phyloP scores from a whole-genome alignment of 2,329 filamentous ascomycete species.

The Fusarium sublunatum region DNA sequence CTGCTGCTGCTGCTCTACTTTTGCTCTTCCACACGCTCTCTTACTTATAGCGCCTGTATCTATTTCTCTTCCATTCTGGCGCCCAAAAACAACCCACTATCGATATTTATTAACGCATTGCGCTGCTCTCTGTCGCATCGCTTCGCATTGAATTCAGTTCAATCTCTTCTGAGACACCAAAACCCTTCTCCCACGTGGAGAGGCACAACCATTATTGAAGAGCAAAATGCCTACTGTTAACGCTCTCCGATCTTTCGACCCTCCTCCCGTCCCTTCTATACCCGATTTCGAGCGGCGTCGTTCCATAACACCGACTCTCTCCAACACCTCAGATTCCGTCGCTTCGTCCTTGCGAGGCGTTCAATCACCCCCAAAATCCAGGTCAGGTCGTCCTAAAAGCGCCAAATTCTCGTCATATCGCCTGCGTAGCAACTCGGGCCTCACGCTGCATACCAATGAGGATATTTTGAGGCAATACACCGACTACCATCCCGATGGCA shows the following conservation, averaged over 20 bases:
- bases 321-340: conserved; percentile 32
- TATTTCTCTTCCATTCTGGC: not conserved
- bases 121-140: conserved; percentile 17
- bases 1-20: not conserved
- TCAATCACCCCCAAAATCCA: conserved; percentile 38
- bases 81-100: conserved; percentile 1
- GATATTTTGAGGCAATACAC: conserved; percentile 59
- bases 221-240: conserved; percentile 43
- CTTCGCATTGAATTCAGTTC: conserved; percentile 7
- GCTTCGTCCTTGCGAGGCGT: conserved; percentile 33
- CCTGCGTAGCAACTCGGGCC: conserved; percentile 59
- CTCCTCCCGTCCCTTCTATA: conserved; percentile 43
- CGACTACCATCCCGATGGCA: conserved; percentile 57
- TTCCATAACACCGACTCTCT: conserved; percentile 36
- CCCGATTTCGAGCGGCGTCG: conserved; percentile 45
- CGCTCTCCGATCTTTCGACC: conserved; percentile 41
- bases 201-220: conserved; percentile 6
- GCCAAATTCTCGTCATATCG: conserved; percentile 47
- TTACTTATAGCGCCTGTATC: not conserved
- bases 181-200: not conserved
- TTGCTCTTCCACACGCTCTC: not conserved
- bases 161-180: conserved; percentile 14
- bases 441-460: conserved; percentile 59
- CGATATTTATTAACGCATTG: conserved; percentile 1
- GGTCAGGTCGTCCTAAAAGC: conserved; percentile 44